Evolutionary conservation across 768 basidiomycete genomes (phyloP), one percentile per base, ranked within the genome.

Genomic region (Boletus fagicola): DNA sequence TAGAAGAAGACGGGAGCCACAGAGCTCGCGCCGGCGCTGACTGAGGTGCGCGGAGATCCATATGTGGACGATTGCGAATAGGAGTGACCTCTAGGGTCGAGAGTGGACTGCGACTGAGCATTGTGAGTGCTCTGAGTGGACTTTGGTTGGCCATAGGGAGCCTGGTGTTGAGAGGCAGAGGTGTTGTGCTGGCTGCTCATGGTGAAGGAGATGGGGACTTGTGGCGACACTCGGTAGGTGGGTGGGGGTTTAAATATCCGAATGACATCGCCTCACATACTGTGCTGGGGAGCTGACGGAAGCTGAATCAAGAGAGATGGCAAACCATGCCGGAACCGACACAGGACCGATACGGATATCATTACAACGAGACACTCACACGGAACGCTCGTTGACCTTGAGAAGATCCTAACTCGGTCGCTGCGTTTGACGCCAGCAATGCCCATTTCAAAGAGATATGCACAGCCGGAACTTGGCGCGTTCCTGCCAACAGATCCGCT

Each of bases 1-100:
- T 69, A 87, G 75, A 87, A 87, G 75, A 87, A 85, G 36, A 83
- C 79, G 48, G 85, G 76, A 44, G 79, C 84, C 30, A 75, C 78
- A 18, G 76, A 69, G 40, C 78, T 75, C 44, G 84, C 83, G 45
- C 76, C 76, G 16, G 78, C 78, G 54, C 78, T 78, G 54, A 86
- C 78, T 13, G 77, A 75, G 24, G 75, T 75, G 58, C 59, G 63
- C 24, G 66, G 44, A 4, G 72, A 39, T 22, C 62, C 57, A 51
- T 57, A 58, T 50, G 64, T 65, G 57, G 70, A 58, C 13, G 69
- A 57, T 20, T 72, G 70, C 12, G 72, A 26, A 49, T 71, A 60
- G 7, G 70, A 42, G 43, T 64, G 61, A 35, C 50, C 62, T 45
- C 65, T 49, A 20, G 59, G 46, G 61, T 71, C 70, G 35, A 38